Evolutionary conservation across 345 rosid genomes (phyloP).

Genomic region (Eucalyptus pauciflora): DNA sequence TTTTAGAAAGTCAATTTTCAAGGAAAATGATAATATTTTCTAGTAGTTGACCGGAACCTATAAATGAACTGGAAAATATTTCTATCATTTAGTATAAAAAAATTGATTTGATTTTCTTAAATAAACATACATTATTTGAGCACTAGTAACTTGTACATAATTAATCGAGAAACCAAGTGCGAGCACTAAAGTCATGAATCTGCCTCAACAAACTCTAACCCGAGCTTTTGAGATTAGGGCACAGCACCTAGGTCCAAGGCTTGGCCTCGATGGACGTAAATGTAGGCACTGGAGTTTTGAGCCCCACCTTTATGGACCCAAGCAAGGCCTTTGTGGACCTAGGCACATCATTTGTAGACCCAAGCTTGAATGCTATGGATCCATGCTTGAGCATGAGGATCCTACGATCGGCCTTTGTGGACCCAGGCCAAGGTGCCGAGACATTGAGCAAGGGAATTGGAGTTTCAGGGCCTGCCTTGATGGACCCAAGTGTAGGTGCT

Average conservation of each 20-base stretch:
- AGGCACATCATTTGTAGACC: fast-evolving
- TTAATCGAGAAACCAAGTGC: fast-evolving
- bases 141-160: fast-evolving
- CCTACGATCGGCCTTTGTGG: fast-evolving
- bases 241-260: fast-evolving
- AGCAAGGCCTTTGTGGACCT: fast-evolving
- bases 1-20: too few species aligned
- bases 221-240: fast-evolving
- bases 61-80: fast-evolving
- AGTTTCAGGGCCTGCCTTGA: too few species aligned
- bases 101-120: fast-evolving
- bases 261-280: fast-evolving
- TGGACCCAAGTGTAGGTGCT: too few species aligned
- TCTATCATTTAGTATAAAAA: too few species aligned
- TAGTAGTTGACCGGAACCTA: fast-evolving
- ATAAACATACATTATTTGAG: fast-evolving
- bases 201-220: fast-evolving
- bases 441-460: fast-evolving
- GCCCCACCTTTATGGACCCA: neutral
- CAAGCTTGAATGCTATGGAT: neutral
- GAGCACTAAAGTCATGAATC: fast-evolving
- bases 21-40: fast-evolving
- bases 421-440: fast-evolving
- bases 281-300: fast-evolving
- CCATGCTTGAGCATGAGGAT: fast-evolving